These are phyloP conservation scores for Tetraselmis striata DNA, from an alignment of 139 green algal species.

Conservation along the genomic window DNA sequence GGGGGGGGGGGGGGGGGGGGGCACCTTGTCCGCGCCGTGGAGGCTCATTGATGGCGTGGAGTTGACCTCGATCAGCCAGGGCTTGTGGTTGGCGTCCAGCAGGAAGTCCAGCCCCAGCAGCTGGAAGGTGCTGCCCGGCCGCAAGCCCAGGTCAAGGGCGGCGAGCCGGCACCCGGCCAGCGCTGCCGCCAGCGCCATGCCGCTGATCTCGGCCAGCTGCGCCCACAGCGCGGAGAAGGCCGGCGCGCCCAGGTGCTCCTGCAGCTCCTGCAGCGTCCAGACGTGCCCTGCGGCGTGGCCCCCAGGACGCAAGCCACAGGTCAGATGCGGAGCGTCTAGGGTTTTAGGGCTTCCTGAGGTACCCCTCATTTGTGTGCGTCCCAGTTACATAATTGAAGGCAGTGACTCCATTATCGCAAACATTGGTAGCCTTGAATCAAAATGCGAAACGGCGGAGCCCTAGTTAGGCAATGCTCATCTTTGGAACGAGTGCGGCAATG, in stretches of 20 bases:
- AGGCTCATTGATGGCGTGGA: slow-evolving; percentile 45
- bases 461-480: too few relatives aligned
- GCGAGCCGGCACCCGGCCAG: slow-evolving; percentile 17
- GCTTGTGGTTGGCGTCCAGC: slow-evolving; percentile 26
- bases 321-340: too few relatives aligned
- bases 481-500: too few relatives aligned
- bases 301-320: too few relatives aligned
- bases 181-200: slow-evolving; percentile 22
- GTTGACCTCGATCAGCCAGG: slow-evolving; percentile 50
- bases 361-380: too few relatives aligned
- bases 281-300: slow-evolving; percentile 15
- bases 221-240: slow-evolving; percentile 25
- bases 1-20: too few relatives aligned
- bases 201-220: slow-evolving; percentile 3
- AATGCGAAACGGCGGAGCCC: too few relatives aligned
- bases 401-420: too few relatives aligned
- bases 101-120: slow-evolving; percentile 51
- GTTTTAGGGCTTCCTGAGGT: too few relatives aligned
- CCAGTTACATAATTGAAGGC: too few relatives aligned
- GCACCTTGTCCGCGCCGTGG: too few relatives aligned
- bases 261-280: slow-evolving; percentile 40
- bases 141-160: slow-evolving; percentile 22
- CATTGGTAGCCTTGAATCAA: too few relatives aligned
- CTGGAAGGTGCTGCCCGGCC: slow-evolving; percentile 8
- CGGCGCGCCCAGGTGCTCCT: slow-evolving; percentile 34